Percentiles rank a stretch among this genome's conserved stretches.
Conservation (phyloP, 2,329 filamentous ascomycete species). For the Fusarium brevicatenulatum region DNA sequence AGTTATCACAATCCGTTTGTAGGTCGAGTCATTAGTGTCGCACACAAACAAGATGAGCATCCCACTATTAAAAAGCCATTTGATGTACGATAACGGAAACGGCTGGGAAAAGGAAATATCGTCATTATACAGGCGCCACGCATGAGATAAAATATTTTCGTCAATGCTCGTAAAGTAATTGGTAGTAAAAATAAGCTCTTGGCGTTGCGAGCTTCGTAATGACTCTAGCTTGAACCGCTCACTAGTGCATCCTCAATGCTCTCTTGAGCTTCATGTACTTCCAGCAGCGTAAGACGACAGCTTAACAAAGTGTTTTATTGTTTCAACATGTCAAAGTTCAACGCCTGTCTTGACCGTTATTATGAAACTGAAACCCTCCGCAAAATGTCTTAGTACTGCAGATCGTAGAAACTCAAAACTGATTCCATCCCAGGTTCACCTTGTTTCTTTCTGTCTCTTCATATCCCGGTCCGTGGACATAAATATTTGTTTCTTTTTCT, state of each 20-base stretch:
- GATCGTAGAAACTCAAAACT: background rate
- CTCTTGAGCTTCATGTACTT: background rate
- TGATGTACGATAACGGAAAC: background rate
- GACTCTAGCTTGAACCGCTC: background rate
- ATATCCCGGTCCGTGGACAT: background rate
- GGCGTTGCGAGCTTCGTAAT: background rate
- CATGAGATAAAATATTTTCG: background rate
- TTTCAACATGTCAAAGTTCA: background rate
- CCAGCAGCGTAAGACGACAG: background rate
- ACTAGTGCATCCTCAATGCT: background rate
- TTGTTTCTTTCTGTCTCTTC: background rate
- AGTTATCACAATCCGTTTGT: background rate
- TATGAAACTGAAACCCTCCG: background rate
- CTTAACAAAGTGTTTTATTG: background rate
- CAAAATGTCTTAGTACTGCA: background rate
- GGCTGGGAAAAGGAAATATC: background rate
- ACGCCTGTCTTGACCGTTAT: background rate
- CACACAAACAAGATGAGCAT: background rate
- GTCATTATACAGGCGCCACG: background rate
- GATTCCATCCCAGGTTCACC: background rate
- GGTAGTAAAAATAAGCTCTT: background rate
- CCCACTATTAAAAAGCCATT: background rate
- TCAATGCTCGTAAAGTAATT: background rate
- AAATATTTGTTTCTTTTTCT: slow-evolving; percentile 6
- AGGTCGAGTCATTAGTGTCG: background rate